Conservation (phyloP, 192 early-diverging fungal species). For the Podila clonocystis region DNA sequence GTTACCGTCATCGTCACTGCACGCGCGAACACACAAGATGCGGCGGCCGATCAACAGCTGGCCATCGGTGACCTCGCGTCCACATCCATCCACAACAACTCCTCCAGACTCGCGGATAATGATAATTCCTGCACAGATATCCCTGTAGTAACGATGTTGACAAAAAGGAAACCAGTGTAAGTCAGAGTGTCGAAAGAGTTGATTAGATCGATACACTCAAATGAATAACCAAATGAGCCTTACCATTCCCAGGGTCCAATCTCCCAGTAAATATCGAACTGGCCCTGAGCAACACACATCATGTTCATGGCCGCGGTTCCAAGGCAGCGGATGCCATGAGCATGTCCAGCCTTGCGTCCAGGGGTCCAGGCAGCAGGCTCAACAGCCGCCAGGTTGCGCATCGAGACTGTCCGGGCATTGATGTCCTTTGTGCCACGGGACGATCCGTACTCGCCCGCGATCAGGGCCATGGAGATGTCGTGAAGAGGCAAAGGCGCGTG, state of each 20-base stretch:
- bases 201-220: too few relatives aligned
- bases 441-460: constrained; percentile 89
- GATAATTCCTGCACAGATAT: constrained; percentile 88
- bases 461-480: constrained; percentile 73
- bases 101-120: constrained; percentile 91
- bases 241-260: constrained; percentile 78
- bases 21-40: constrained; percentile 61
- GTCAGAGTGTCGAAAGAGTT: not conserved
- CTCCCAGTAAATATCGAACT: constrained; percentile 93
- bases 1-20: constrained; percentile 36
- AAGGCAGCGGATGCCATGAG: constrained; percentile 78
- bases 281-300: constrained; percentile 83
- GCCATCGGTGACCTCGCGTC: constrained; percentile 40
- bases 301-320: constrained; percentile 86
- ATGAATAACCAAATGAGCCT: not conserved
- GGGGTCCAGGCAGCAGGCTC: constrained; percentile 49
- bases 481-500: constrained; percentile 64
- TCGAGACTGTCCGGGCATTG: constrained; percentile 71
- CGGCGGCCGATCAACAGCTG: constrained; percentile 62
- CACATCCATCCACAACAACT: constrained; percentile 68
- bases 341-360: constrained; percentile 54
- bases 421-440: constrained; percentile 67
- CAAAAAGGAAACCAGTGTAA: not conserved
- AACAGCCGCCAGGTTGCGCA: constrained; percentile 71
- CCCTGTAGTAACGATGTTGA: constrained; percentile 66